Evolutionary conservation across 1,284 basidiomycete genomes (phyloP).

Genomic region (Ustilago esculenta): DNA sequence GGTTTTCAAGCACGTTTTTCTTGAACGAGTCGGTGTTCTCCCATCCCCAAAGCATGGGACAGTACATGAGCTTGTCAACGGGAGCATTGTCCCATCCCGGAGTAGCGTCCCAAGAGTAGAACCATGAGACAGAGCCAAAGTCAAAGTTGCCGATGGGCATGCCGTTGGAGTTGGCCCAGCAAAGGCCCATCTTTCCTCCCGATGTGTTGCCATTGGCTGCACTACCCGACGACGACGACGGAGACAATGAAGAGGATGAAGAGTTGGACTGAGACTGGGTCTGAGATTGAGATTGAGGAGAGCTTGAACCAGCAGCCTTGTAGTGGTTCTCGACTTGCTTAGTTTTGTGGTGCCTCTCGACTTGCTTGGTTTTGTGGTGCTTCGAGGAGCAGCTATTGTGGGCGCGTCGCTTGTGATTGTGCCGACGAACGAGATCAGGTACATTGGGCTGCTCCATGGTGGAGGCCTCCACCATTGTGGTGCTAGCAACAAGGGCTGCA

Average conservation of each 20-base stretch:
- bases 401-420: slow-evolving; percentile 20
- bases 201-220: slow-evolving; percentile 13
- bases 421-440: slow-evolving; percentile 27
- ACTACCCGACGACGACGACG: slow-evolving; percentile 24
- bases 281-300: background rate
- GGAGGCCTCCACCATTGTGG: slow-evolving; percentile 41
- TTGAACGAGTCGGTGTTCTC: slow-evolving; percentile 48
- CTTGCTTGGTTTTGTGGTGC: too few species aligned
- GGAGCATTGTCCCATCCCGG: slow-evolving; percentile 50
- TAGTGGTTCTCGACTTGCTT: slow-evolving; percentile 14
- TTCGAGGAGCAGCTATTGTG: slow-evolving; percentile 25
- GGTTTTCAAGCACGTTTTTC: slow-evolving; percentile 49
- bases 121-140: slow-evolving; percentile 51
- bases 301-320: slow-evolving; percentile 10
- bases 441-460: slow-evolving; percentile 23
- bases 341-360: slow-evolving; percentile 15
- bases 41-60: slow-evolving; percentile 62
- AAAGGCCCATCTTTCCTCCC: slow-evolving; percentile 54
- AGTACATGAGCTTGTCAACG: slow-evolving; percentile 54
- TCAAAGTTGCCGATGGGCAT: slow-evolving; percentile 54
- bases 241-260: slow-evolving; percentile 17
- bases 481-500: slow-evolving; percentile 36
- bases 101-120: slow-evolving; percentile 54
- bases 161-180: slow-evolving; percentile 54
- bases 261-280: slow-evolving; percentile 2